Conservation (phyloP, 345 rosid species). For the Stellera chamaejasme region DNA sequence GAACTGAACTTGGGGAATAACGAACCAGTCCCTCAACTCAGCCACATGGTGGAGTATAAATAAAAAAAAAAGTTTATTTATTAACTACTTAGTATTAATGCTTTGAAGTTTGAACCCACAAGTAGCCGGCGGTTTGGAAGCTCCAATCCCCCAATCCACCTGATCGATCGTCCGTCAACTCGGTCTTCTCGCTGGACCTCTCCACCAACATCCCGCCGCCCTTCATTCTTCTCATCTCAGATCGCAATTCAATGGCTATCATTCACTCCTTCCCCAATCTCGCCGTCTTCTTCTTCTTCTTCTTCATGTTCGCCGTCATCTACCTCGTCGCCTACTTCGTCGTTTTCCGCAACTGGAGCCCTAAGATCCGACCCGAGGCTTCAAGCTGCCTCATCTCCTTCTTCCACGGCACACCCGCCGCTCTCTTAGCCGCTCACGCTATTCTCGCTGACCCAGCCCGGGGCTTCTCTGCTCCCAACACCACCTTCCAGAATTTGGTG, state of each 20-base stretch:
- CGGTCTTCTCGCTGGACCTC: background rate
- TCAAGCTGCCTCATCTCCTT: slow-evolving; percentile 75
- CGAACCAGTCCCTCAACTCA: no score
- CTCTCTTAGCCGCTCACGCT: slow-evolving; percentile 49
- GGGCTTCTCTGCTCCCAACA: slow-evolving; percentile 52
- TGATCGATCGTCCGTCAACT: no score
- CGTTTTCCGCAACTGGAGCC: slow-evolving; percentile 64
- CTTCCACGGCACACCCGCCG: slow-evolving; percentile 81
- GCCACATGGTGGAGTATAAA: no score
- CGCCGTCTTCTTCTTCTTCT: slow-evolving; percentile 41
- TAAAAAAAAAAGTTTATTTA: no score
- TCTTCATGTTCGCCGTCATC: slow-evolving; percentile 42
- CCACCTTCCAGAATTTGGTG: slow-evolving; percentile 39
- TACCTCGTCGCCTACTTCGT: slow-evolving; percentile 47
- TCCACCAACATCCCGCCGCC: no score
- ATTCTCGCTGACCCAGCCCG: slow-evolving; percentile 30
- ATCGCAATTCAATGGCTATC: slow-evolving; percentile 17
- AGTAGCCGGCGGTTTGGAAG: no score
- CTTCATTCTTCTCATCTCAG: no score
- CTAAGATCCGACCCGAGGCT: slow-evolving; percentile 63
- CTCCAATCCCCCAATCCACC: no score
- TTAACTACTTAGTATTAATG: no score
- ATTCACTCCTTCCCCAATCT: slow-evolving; percentile 26
- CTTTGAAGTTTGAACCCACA: no score
- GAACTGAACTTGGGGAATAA: no score